Evolutionary conservation across 169 alveolate species (phyloP), one percentile per base, ranked within the genome.

Genomic region (Plasmodium cynomolgi): DNA sequence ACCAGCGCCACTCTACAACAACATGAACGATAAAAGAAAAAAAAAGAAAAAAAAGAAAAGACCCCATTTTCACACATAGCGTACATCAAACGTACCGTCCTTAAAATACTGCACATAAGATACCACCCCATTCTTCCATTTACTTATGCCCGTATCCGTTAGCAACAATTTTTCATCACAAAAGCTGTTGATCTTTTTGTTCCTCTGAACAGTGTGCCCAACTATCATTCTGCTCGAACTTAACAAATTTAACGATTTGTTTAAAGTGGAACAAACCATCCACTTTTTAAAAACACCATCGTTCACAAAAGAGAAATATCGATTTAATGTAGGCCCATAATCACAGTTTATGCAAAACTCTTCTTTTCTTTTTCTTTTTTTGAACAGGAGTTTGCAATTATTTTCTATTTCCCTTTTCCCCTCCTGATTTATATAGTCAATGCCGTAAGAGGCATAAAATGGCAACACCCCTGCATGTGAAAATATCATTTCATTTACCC

Each of bases 381-480:
- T 20, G 31, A 29, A 79, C 23, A 88, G 37, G 29, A 88, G 29
- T 80, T 56, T 29, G 72, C 94, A 88, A 62, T 88, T 88, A 74
- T 88, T 79, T 80, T 79, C 73, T 44, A 88, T 39, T 88, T 88
- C 94, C 20, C 23, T 88, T 71, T 80, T 88, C 58, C 94, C 94
- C 83, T 88, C 94, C 33, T n/a, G 6, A 62, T 88, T 88, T 80
- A 88, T 88, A 79, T 58, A 79, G 56, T 88, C 83, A 39, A 88
- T 88, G 39, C 94, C 94, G 72, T 80, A 80, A 8, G 39, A 39
- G 73, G 94, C 81, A 73, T 62, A 88, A 88, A 47, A 80, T 79
- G 94, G 94, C 50, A 88, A 41, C 20, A 88, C 83, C n/a, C 94
- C 88, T 54, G 94, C 94, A 80, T 88, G 94, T 58, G 90, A 88